These are phyloP conservation scores for Phlyctochytrium bullatum DNA, from an alignment of 192 early-diverging fungal species.

Conservation along the genomic window DNA sequence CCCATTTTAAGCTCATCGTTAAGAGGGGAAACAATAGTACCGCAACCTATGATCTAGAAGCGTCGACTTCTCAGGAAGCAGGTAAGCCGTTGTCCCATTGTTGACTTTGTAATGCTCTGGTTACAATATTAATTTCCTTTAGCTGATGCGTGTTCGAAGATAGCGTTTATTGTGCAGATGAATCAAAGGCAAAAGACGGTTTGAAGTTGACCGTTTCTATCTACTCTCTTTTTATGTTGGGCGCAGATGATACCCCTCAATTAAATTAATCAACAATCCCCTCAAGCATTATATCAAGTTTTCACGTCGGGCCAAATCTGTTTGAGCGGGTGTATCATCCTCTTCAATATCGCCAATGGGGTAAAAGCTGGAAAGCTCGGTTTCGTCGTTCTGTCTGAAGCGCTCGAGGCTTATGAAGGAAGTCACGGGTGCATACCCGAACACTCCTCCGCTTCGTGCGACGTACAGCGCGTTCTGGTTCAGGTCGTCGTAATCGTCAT, in stretches of 20 bases:
- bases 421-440: neutral
- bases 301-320: neutral
- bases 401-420: neutral
- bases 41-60: conserved; percentile 42
- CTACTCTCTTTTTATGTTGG: too few relatives aligned
- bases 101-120: conserved; percentile 1
- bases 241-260: too few relatives aligned
- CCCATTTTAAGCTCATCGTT: conserved; percentile 35
- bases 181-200: conserved; percentile 33
- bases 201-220: too few relatives aligned
- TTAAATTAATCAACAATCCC: neutral
- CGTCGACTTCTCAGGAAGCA: conserved; percentile 33
- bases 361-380: neutral
- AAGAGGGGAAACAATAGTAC: conserved; percentile 20
- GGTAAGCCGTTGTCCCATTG: conserved; percentile 19
- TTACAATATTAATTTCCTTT: conserved; percentile 2
- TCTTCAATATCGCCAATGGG: neutral
- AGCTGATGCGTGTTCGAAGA: conserved; percentile 42
- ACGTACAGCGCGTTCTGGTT: neutral
- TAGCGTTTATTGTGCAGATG: conserved; percentile 38
- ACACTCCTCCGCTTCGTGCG: neutral
- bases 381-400: neutral
- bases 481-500: neutral
- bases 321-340: neutral
- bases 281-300: neutral